Evolutionary conservation across 768 basidiomycete genomes (phyloP).

Genomic region (Boletus pseudopeckii): DNA sequence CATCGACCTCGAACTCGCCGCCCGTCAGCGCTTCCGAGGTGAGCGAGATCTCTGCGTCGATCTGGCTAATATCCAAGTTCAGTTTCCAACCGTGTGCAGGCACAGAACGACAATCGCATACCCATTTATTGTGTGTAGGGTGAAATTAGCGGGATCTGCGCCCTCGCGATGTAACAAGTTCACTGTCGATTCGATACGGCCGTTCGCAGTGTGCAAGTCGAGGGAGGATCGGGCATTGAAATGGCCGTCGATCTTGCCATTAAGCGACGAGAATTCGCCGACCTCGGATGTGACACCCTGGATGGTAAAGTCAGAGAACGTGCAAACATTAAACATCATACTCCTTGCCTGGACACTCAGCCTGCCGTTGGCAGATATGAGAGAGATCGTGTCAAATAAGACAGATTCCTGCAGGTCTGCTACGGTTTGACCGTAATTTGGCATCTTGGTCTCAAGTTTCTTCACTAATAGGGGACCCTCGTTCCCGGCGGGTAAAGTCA

Average conservation of each 20-base stretch:
- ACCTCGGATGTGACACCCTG: conserved; percentile 34
- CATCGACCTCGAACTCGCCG: conserved; percentile 33
- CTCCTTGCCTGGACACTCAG: conserved; percentile 35
- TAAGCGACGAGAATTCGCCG: conserved; percentile 36
- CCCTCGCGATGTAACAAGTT: conserved; percentile 31
- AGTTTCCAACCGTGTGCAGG: not conserved
- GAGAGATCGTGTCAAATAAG: conserved; percentile 35
- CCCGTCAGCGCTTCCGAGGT: conserved; percentile 27
- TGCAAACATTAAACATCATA: not conserved
- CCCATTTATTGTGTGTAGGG: conserved; percentile 42
- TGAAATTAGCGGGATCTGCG: conserved; percentile 27
- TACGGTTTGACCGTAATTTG: conserved; percentile 38
- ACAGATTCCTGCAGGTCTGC: conserved; percentile 33
- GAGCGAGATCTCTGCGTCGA: conserved; percentile 29
- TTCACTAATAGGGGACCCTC: conserved; percentile 34
- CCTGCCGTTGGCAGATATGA: conserved; percentile 35
- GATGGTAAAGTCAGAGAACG: not conserved
- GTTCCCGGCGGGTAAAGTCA: conserved; percentile 36
- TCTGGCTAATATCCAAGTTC: conserved; percentile 13
- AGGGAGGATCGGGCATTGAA: conserved; percentile 39
- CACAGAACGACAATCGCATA: conserved; percentile 19
- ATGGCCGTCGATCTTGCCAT: conserved; percentile 44
- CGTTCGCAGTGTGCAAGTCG: conserved; percentile 37
- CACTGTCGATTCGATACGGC: conserved; percentile 37
- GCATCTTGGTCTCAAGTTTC: conserved; percentile 41